phyloP scores from a whole-genome alignment of 208 protist genomes.

The Zelonia costaricensis region DNA sequence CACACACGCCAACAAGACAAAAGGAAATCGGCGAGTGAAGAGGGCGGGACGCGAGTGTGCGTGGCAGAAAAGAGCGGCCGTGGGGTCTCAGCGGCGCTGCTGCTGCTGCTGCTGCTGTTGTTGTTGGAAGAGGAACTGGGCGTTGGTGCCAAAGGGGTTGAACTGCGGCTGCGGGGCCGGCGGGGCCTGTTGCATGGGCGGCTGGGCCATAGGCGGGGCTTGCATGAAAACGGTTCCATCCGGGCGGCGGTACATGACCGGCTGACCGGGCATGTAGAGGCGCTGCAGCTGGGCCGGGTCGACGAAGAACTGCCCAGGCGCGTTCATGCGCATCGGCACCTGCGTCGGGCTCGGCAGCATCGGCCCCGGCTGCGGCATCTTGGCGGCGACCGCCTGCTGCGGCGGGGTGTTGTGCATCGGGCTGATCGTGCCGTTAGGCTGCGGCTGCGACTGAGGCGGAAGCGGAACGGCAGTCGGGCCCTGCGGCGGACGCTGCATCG shows the following conservation, averaged over 20 bases:
- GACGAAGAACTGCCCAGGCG: conserved; percentile 33
- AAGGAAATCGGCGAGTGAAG: conserved; percentile 8
- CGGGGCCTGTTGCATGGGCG: conserved; percentile 14
- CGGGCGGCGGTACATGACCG: conserved; percentile 31
- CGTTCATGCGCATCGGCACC: conserved; percentile 31
- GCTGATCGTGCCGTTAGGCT: conserved; percentile 10
- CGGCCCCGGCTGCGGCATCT: conserved; percentile 19
- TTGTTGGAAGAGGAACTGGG: conserved; percentile 55
- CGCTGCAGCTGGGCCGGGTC: conserved; percentile 28
- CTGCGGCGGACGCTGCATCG: conserved; percentile 27
- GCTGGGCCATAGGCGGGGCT: conserved; percentile 11
- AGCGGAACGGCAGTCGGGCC: conserved; percentile 13
- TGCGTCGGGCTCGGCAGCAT: conserved; percentile 10
- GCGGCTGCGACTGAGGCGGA: too few relatives aligned
- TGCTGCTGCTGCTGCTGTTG: conserved; percentile 46
- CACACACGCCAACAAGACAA: background rate
- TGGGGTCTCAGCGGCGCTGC: conserved; percentile 20
- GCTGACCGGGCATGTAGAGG: conserved; percentile 17
- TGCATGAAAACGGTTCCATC: conserved; percentile 38
- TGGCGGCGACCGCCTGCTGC: conserved; percentile 16
- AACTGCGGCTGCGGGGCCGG: conserved; percentile 22
- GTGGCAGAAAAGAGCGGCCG: background rate
- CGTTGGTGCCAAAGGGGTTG: conserved; percentile 39
- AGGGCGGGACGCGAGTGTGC: background rate
- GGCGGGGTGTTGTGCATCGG: conserved; percentile 22